Evolutionary conservation across 495 filamentous ascomycete genomes (phyloP), one percentile per base, ranked within the genome.

Genomic region (Pyrenopolyporus hunteri): DNA sequence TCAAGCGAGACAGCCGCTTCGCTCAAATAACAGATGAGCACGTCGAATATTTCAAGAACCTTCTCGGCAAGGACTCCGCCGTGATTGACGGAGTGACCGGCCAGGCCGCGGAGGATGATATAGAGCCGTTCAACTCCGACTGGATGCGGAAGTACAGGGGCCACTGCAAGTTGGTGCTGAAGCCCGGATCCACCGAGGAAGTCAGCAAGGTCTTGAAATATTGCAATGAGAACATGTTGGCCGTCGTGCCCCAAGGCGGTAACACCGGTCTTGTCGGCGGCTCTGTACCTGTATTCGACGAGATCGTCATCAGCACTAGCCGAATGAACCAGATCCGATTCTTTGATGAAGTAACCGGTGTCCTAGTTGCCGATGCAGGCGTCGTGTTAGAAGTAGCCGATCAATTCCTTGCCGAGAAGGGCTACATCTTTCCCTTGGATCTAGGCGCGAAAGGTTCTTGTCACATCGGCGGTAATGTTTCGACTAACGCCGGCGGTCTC

Each of bases 61-160:
- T 97, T 4, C 80, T 97, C 31, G 89, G 91, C 44, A 80, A 80
- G 16, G 83, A 85, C 33, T 89, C 88, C 6, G 91, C 92, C n/a
- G 80, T 96, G 36, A 84, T 96, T 48, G 89, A 97, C 64, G 90
- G 90, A 39, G 81, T 94, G 32, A 88, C 88, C 4, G 74, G 81
- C 64, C 85, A 89, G 69, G 85, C 85, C 14, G 74, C 80, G 0
- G 73, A 68, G 22, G 87, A 89, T 59, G 94, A 98, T 68, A 80
- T 98, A 52, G 91, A 93, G 68, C 84, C 92, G 11, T 98, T 91
- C 83, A 98, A 98, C 77, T 85, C 83, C 64, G 94, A 98, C 78
- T 98, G 94, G 94, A 98, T 98, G 95, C 86, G 90, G 72, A 98
- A 98, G 74, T 98, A 97, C 78, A 87, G 91, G 31, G 94, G 94